Evolutionary conservation across 192 early-diverging fungal species (phyloP).

Genomic region (Umbelopsis sp.): DNA sequence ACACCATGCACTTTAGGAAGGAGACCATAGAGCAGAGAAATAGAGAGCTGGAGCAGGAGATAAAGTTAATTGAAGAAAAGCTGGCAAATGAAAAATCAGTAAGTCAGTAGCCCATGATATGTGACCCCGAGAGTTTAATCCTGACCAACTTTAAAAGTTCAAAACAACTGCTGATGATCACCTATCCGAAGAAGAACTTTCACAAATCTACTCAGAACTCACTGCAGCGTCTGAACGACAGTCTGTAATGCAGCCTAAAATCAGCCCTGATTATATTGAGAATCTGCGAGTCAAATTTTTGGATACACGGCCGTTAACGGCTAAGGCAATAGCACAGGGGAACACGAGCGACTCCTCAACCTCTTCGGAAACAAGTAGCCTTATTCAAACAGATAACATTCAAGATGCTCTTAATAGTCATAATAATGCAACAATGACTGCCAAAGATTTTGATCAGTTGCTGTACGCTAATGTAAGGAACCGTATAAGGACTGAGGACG

Average conservation of each 20-base stretch:
- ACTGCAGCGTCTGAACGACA: background rate
- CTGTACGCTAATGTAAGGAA: conserved; percentile 58
- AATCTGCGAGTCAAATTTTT: conserved; percentile 38
- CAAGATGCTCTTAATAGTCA: background rate
- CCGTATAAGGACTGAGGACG: background rate
- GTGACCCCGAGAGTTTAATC: background rate
- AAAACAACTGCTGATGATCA: background rate
- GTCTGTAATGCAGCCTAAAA: conserved; percentile 23
- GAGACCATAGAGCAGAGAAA: background rate
- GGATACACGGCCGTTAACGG: conserved; percentile 25
- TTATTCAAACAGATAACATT: background rate
- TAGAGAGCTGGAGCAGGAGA: conserved; percentile 2
- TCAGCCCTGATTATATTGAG: conserved; percentile 32
- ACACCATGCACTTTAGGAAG: background rate
- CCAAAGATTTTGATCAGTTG: conserved; percentile 50
- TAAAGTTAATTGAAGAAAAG: background rate
- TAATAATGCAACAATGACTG: background rate
- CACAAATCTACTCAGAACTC: background rate
- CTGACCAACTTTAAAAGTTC: background rate
- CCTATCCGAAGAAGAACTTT: background rate
- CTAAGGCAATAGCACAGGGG: background rate
- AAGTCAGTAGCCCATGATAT: background rate
- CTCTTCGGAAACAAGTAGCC: background rate
- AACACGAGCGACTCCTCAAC: background rate
- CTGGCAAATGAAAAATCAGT: background rate